A percentile compares a stretch with the other conserved stretches of the same genome.
Conservation (phyloP, 768 basidiomycete genomes). For the Lyophyllum shimeji region DNA sequence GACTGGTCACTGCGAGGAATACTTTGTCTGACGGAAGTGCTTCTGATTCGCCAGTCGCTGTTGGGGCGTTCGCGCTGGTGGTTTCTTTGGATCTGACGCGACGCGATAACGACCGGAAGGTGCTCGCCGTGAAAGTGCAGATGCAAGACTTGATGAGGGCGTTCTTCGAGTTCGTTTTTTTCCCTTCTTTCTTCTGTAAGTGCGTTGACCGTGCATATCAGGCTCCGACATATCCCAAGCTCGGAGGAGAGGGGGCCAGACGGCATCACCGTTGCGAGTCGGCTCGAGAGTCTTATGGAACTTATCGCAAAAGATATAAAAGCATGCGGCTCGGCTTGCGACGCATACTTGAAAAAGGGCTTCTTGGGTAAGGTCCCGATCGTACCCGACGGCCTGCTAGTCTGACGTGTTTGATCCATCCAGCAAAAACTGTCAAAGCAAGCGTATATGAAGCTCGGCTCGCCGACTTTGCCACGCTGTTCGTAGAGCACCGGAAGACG, state of each 20-base stretch:
- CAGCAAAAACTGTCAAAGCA: slow-evolving; percentile 37
- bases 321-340: slow-evolving; percentile 42
- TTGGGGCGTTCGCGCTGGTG: slow-evolving; percentile 44
- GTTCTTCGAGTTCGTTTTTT: slow-evolving; percentile 40
- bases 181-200: neutral
- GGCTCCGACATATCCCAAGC: slow-evolving; percentile 28
- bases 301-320: slow-evolving; percentile 40
- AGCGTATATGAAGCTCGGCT: slow-evolving; percentile 38
- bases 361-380: slow-evolving; percentile 31
- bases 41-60: neutral
- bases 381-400: neutral
- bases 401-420: neutral
- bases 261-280: slow-evolving; percentile 27
- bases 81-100: slow-evolving; percentile 47
- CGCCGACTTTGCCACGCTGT: slow-evolving; percentile 28
- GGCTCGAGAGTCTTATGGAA: slow-evolving; percentile 28
- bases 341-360: slow-evolving; percentile 44
- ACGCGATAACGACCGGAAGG: slow-evolving; percentile 51
- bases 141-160: slow-evolving; percentile 51
- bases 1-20: neutral
- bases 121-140: slow-evolving; percentile 42
- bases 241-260: slow-evolving; percentile 27
- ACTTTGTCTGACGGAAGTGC: neutral
- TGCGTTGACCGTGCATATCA: slow-evolving; percentile 2
- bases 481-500: slow-evolving; percentile 32